phyloP scores from a whole-genome alignment of 2,329 filamentous ascomycete genomes.

The Penicillium digitatum region DNA sequence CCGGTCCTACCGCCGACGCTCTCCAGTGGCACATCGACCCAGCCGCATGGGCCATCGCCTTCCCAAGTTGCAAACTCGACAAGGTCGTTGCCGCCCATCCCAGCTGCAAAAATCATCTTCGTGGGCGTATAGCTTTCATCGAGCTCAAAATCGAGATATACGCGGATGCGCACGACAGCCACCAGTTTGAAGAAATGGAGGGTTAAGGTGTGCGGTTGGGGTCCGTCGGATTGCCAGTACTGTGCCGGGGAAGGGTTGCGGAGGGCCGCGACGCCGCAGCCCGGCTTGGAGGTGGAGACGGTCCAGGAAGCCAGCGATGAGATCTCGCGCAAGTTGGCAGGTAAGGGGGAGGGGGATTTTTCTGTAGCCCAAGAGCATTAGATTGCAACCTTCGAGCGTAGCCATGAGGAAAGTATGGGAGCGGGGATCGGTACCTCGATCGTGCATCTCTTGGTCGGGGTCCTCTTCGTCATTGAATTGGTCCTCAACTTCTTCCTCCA shows the following conservation, averaged over 20 bases:
- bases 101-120: slow-evolving; percentile 81
- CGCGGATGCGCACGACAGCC: slow-evolving; percentile 48
- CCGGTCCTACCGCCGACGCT: slow-evolving; percentile 53
- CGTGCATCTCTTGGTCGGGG: slow-evolving; percentile 35
- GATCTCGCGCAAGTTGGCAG: slow-evolving; percentile 56
- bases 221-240: slow-evolving; percentile 65
- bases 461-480: slow-evolving; percentile 22
- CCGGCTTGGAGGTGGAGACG: slow-evolving; percentile 59
- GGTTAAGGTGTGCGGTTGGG: slow-evolving; percentile 60
- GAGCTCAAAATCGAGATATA: slow-evolving; percentile 77
- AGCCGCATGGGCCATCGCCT: slow-evolving; percentile 75
- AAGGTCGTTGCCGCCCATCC: slow-evolving; percentile 86
- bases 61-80: slow-evolving; percentile 80
- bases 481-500: slow-evolving; percentile 17
- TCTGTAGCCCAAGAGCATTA: slow-evolving; percentile 21
- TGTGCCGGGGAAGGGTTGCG: slow-evolving; percentile 54
- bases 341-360: slow-evolving; percentile 36
- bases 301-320: slow-evolving; percentile 64
- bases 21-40: slow-evolving; percentile 77
- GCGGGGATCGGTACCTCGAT: slow-evolving; percentile 28
- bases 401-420: not conserved
- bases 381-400: not conserved
- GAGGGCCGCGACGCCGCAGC: slow-evolving; percentile 58
- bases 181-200: slow-evolving; percentile 59
- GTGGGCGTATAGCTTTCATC: slow-evolving; percentile 98